These are phyloP conservation scores for Paramyrothecium sp. DNA, from an alignment of 2,329 filamentous ascomycete species.

Conservation along the genomic window DNA sequence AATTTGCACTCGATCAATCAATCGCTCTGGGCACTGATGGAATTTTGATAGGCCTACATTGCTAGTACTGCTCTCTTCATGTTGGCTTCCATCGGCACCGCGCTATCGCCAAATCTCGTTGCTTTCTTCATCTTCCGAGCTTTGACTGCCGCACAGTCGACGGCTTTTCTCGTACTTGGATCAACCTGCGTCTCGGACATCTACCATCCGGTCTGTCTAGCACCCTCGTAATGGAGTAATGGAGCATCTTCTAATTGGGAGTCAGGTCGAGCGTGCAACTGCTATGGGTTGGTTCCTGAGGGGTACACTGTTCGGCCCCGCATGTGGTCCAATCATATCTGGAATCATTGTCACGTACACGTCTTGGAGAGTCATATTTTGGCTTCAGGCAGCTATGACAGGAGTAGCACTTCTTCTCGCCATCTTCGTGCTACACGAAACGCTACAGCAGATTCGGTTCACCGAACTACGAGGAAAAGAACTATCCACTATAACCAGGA, in stretches of 20 bases:
- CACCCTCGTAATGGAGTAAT: no score
- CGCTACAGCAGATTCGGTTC: slow-evolving; percentile 35
- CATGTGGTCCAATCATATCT: slow-evolving; percentile 60
- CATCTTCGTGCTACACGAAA: slow-evolving; percentile 64
- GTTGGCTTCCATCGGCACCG: slow-evolving; percentile 63
- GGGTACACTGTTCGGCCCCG: slow-evolving; percentile 64
- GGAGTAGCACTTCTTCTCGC: slow-evolving; percentile 53
- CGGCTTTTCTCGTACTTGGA: slow-evolving; percentile 64
- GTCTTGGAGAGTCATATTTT: slow-evolving; percentile 68
- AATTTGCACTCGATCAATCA: slow-evolving; percentile 15
- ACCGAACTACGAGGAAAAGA: no score
- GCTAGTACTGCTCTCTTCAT: slow-evolving; percentile 51
- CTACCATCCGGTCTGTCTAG: slow-evolving; percentile 39
- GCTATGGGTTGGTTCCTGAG: slow-evolving; percentile 65
- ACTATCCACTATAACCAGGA: no score
- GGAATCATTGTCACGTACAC: slow-evolving; percentile 68
- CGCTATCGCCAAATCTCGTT: slow-evolving; percentile 62
- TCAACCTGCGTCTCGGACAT: slow-evolving; percentile 58
- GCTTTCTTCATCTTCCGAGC: slow-evolving; percentile 67
- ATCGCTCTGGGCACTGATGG: background rate
- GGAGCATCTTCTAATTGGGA: no score
- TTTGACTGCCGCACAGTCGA: slow-evolving; percentile 68
- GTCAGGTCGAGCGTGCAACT: slow-evolving; percentile 56
- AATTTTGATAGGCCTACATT: background rate
- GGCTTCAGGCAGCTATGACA: slow-evolving; percentile 63